Evolutionary conservation across 371 early-diverging fungal genomes (phyloP), one percentile per base, ranked within the genome.

Genomic region (Amoeboaphelidium protococcarum): DNA sequence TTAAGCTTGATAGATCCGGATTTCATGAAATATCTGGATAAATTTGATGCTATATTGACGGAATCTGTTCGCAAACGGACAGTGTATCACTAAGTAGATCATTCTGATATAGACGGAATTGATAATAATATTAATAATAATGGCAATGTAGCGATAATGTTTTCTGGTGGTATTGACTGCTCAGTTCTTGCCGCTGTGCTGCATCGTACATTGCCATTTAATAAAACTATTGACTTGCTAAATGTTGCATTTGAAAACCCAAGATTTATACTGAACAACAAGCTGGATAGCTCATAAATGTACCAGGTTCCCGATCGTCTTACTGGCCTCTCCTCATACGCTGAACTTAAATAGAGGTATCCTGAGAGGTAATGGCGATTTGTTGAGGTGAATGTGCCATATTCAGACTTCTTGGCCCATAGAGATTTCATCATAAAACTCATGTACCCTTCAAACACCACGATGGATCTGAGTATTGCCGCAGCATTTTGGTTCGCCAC

Each of bases 181-280:
- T 74, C 76, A 2, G 62, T 72, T 26, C 61, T 94, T 4, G 90
- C 91, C 0, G 80, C 77, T 0, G 60, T 88, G 2, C 75, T 78
- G 0, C 65, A 83, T 52, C 55, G 56, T 10, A 60, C 71, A 42
- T 52, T 91, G 1, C 82, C 86, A 0, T 41, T 52, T 0, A 55
- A 63, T 2, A 80, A 79, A 48, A 69, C 80, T 0, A 82, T 90
- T 41, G 91, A 94, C 57, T 59, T 94, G n/a, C 57, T 94, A 23
- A 91, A 91, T 57, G 91, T 91, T 2, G 81, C 85, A 2, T 94
- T 94, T 58, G 90, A 88, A 50, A 90, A 90, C 52, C 90, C 88
- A 13, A 67, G 92, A 3, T 49, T 65, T 20, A 10, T 31, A 16
- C 6, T 58, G 61, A 42, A 60, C 57, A 45, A 61, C 64, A 23